Conservation (phyloP, 1,284 basidiomycete species). For the Pseudozyma sp. region DNA sequence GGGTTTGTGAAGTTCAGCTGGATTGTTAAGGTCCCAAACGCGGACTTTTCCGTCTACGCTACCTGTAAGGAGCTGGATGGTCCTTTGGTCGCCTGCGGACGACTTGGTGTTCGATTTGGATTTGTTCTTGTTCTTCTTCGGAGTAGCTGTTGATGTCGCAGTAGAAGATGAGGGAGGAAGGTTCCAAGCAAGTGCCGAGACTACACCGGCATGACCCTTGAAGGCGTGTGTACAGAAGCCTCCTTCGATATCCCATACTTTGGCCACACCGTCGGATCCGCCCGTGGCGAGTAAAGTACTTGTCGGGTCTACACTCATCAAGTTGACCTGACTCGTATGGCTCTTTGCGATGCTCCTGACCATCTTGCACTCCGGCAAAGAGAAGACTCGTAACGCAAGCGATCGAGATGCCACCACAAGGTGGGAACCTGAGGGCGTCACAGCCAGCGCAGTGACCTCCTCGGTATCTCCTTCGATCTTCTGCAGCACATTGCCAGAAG, state of each 20-base stretch:
- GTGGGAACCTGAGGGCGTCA: slow-evolving; percentile 66
- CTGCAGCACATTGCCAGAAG: slow-evolving; percentile 77
- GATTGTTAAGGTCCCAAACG: slow-evolving; percentile 63
- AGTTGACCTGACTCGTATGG: slow-evolving; percentile 92
- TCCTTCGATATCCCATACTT: slow-evolving; percentile 91
- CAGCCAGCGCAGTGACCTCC: slow-evolving; percentile 71
- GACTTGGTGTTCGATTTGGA: slow-evolving; percentile 9
- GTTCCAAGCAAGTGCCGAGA: slow-evolving; percentile 88
- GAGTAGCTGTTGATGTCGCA: neutral
- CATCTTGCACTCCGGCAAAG: slow-evolving; percentile 70
- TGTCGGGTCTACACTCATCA: slow-evolving; percentile 81
- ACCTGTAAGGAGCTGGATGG: slow-evolving; percentile 86
- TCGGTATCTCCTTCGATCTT: slow-evolving; percentile 69
- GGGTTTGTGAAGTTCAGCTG: slow-evolving; percentile 48
- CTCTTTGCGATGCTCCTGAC: slow-evolving; percentile 82
- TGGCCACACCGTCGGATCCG: slow-evolving; percentile 93
- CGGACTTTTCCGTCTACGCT: slow-evolving; percentile 73
- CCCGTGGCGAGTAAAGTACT: slow-evolving; percentile 92
- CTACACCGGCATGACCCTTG: slow-evolving; percentile 90
- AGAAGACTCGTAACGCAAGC: slow-evolving; percentile 72
- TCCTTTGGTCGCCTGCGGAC: slow-evolving; percentile 37
- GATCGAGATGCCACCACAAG: slow-evolving; percentile 72
- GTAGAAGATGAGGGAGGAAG: slow-evolving; percentile 73
- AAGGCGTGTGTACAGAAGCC: slow-evolving; percentile 95
- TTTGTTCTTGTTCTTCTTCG: slow-evolving; percentile 27